Evolutionary conservation across 345 rosid genomes (phyloP), one percentile per base, ranked within the genome.

Genomic region (Firmiana major): DNA sequence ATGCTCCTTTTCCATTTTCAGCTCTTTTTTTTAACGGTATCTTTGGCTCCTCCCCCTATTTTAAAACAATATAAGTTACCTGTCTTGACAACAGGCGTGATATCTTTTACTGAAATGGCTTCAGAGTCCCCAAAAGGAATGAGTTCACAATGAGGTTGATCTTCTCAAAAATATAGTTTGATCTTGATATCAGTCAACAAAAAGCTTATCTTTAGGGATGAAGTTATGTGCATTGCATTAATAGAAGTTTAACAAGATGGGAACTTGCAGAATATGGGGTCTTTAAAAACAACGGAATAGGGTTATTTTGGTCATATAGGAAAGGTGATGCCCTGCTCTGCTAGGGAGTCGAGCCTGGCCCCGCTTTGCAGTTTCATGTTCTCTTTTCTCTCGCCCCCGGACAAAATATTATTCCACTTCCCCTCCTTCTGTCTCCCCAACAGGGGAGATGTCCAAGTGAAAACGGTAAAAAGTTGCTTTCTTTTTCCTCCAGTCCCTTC

Each of bases 391-490:
- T 76, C 21, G 19, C 59, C 46, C 79, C 67, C 51, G 76, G 69
- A 69, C 80, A 85, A 48, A 77, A 85, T 69, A 3, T 26, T 57
- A 73, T 74, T 69, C 81, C 67, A 8, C 48, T 60, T 38, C 64
- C 74, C 22, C 38, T 67, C 62, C 64, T 26, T 38, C 64, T 75
- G 55, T 80, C 76, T 73, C 71, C 73, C 38, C 78, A 60, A 74
- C 38, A 72, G 60, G 26, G 54, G 21, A 57, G n/a, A 21, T 68
- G 63, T 73, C 24, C 45, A 76, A 34, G 36, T 13, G 8, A 62
- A 26, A 81, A 63, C n/a, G 79, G 79, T 80, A 74, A 80, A 46
- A 46, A 45, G 38, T 86, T 81, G 16, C 73, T 86, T 53, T 82
- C 77, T 22, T 63, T 6, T 3, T 16, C 34, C 34, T 31, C n/a